Base-by-base conservation (phyloP, 2,329 filamentous ascomycete species). In the Calonectria leucothoes region DNA sequence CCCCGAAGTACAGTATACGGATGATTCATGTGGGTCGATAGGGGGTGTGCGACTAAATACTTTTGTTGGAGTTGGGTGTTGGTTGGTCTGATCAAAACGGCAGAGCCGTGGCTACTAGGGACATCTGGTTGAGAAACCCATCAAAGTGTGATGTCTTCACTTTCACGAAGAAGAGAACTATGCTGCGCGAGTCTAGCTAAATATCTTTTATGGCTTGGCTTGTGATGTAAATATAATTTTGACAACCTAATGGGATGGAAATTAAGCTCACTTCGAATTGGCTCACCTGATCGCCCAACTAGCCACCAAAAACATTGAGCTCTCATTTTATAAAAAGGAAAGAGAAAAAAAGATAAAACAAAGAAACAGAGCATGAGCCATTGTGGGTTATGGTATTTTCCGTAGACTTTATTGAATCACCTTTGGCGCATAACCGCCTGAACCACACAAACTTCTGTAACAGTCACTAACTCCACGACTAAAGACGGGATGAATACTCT, bases 141-240 rank as follows among this genome's bases (percentile, higher is more conserved):
- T 10, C 42, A 45, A 45, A 10, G 39, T 45, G 42, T 3, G 10
- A 12, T n/a, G 42, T n/a, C 12, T 20, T 12, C 11, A n/a, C 42
- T 23, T 20, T 12, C 11, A n/a, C n/a, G 4, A 45, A 45, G n/a
- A 8, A n/a, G 6, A n/a, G 8, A 10, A 8, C 42, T 12, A 20
- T 0, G 8, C 6, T 12, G 8, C 7, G 20, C 11, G 1, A 4
- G 11, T 3, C 10, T 45, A 6, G 17, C n/a, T n/a, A 1, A n/a
- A 20, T 4, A 1, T n/a, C 42, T 45, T 12, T 20, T 23, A 6
- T 4, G 8, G 2, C 12, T 12, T 45, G 2, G n/a, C 10, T n/a
- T 3, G 7, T 45, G 39, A 4, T 4, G 3, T 8, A 4, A 45
- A 45, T 45, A 11, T 3, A 45, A 23, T 45, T 23, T 12, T 45